Base-by-base conservation (phyloP, 352 stramenopile genomes). In the Globisporangium cylindrosporum region DNA sequence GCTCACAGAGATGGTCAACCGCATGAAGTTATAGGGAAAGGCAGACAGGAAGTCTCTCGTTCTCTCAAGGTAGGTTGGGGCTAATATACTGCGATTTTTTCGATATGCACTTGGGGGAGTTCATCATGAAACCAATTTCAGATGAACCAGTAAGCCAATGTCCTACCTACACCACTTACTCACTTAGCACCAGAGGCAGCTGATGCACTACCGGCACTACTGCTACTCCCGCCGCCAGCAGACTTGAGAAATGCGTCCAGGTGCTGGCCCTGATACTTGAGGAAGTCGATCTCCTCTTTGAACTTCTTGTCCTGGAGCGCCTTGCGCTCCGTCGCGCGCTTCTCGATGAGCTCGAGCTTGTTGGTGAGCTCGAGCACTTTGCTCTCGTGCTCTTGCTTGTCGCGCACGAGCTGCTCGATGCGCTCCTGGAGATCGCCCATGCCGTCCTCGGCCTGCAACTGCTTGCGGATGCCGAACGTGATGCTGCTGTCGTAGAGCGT, bases 221-320 rank as follows among this genome's bases (percentile, higher is more conserved):
- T 64, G 32, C 69, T 77, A 22, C 67, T 75, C n/a, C 85, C 75
- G 15, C 84, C 83, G 38, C 86, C 86, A 9, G 88, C 86, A 8
- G 87, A 92, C 74, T 98, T 98, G 57, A 98, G 83, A 73, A 98
- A 98, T 10, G 89, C 86, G 63, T 98, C 95, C n/a, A 98, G 79
- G 70, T 98, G 93, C 73, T 98, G 92, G 38, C 91, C 90, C 73
- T 98, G 93, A 78, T 98, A 98, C 76, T 98, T 98, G 60, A 98
- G 83, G 66, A 98, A 98, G 67, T 97, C 92, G 49, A 98, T 78
- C 66, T 98, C 92, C 68, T 98, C 93, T 64, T 98, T 97, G 67
- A 92, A 93, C 63, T 95, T 95, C 73, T 98, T 98, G 73, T 98
- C 91, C 66, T 98, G 93, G 27, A 98, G 73, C 22, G 82, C 83